Base-by-base conservation (phyloP, 352 stramenopile genomes). In the Phytophthora cactorum region DNA sequence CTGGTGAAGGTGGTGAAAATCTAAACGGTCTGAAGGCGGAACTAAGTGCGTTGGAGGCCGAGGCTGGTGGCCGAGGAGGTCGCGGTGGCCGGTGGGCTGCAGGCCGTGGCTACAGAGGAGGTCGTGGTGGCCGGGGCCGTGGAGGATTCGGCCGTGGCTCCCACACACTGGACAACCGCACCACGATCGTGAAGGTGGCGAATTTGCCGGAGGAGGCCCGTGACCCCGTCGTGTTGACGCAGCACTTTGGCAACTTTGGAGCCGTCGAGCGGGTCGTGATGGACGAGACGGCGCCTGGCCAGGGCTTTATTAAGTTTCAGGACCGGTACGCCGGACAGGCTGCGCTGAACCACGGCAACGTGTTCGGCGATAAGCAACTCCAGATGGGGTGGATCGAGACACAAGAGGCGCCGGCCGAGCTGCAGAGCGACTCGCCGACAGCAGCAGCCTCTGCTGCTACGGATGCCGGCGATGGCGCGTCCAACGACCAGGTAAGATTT, bases 241-340 rank as follows among this genome's bases (percentile, higher is more conserved):
- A 96, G 76, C 88, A 96, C 52, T 96, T 96, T 75, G 84, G 83
- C 61, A 88, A 88, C 52, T 96, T 93, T 77, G 88, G 88, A n/a
- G 73, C 76, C 4, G 83, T 96, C 10, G 86, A 94, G 61, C 73
- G 75, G 14, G 88, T 96, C 17, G 81, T 92, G 44, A 72, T 94
- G 61, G 85, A 90, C 36, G 73, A 78, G 31, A 53, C 59, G 15
- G 47, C 65, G 25, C 72, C 76, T 7, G 68, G 74, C 15, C 75
- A 76, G 46, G 83, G 78, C 7, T 95, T 83, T 52, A 91, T 96
- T 70, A 93, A 96, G 69, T 96, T 96, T 52, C 77, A 90, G 44
- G 86, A 96, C 54, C 81, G 88, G 28, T 94, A 93, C 61, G 74
- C 72, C 3, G 88, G 81, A 8, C 85, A 96, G 52, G 76, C 84